These are phyloP conservation scores for Protomyces macrosporus DNA, from an alignment of 1,139 yeast species.

Conservation along the genomic window DNA sequence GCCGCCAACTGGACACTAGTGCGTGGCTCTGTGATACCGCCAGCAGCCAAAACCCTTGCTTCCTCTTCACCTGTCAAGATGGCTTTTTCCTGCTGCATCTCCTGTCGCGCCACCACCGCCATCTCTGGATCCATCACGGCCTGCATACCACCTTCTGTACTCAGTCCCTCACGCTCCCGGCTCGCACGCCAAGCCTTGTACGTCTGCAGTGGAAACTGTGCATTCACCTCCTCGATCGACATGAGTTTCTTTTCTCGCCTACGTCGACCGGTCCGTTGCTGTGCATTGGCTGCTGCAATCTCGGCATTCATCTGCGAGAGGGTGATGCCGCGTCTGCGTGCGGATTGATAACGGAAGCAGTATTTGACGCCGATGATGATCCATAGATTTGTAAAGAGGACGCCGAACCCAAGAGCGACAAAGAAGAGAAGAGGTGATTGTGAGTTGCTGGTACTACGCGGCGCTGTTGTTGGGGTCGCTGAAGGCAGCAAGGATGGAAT, in stretches of 20 bases:
- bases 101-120: constrained; percentile 17
- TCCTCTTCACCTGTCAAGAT: background rate
- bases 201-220: constrained; percentile 58
- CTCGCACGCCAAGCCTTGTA: constrained; percentile 41
- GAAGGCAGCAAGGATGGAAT: constrained; percentile 8
- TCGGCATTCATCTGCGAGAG: constrained; percentile 24
- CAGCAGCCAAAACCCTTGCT: background rate
- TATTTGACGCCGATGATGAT: constrained; percentile 40
- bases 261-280: constrained; percentile 29
- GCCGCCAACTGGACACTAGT: background rate
- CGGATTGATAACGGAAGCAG: constrained; percentile 36
- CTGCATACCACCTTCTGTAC: constrained; percentile 30
- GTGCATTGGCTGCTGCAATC: constrained; percentile 24
- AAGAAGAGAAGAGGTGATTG: constrained; percentile 38
- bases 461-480: constrained; percentile 24
- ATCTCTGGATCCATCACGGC: constrained; percentile 8
- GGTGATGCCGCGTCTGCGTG: constrained; percentile 19
- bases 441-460: constrained; percentile 12
- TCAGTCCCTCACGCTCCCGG: constrained; percentile 30
- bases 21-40: background rate
- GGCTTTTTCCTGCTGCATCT: background rate
- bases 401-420: constrained; percentile 42
- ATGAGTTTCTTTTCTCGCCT: constrained; percentile 41
- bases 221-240: constrained; percentile 57
- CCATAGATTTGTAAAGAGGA: constrained; percentile 41